A percentile compares a stretch with the other conserved stretches of the same genome.
phyloP scores from a whole-genome alignment of 2,329 filamentous ascomycete species.

The Fusarium irregulare region DNA sequence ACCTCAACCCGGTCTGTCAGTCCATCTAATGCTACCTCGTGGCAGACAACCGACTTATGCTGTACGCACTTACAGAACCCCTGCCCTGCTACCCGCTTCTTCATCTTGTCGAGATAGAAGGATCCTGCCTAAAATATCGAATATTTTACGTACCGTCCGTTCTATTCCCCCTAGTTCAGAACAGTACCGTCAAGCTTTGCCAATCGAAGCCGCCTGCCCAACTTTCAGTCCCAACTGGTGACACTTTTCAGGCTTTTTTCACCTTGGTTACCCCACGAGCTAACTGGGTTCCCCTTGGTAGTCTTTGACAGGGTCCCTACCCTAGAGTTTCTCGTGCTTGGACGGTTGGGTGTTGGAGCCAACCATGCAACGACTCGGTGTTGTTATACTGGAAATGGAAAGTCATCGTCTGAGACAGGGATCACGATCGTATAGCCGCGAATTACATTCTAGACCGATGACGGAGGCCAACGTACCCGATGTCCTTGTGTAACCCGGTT shows the following conservation, averaged over 20 bases:
- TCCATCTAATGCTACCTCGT: not conserved
- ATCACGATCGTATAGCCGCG: constrained; percentile 1
- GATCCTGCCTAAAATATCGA: not conserved
- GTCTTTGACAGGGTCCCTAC: not conserved
- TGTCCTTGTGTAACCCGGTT: not conserved
- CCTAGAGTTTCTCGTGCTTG: constrained; percentile 12
- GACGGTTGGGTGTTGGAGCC: not conserved
- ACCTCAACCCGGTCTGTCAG: not conserved
- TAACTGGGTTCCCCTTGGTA: not conserved
- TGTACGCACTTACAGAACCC: not conserved
- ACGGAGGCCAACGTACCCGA: not conserved
- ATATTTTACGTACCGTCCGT: not conserved
- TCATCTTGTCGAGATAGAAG: not conserved
- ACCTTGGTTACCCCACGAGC: constrained; percentile 25
- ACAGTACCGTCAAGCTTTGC: not conserved
- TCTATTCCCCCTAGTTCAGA: constrained; percentile 9
- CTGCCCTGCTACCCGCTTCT: not conserved
- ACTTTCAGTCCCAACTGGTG: not conserved
- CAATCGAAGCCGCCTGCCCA: constrained; percentile 6
- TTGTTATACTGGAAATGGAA: constrained; percentile 5
- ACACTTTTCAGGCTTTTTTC: not conserved
- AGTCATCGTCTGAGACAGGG: constrained; percentile 2
- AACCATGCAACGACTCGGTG: not conserved
- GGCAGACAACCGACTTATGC: not conserved
- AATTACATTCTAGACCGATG: not conserved